A percentile compares a stretch with the other conserved stretches of the same genome.
phyloP scores from a whole-genome alignment of 2,329 filamentous ascomycete genomes.

The Drechslerella coelobrocha region DNA sequence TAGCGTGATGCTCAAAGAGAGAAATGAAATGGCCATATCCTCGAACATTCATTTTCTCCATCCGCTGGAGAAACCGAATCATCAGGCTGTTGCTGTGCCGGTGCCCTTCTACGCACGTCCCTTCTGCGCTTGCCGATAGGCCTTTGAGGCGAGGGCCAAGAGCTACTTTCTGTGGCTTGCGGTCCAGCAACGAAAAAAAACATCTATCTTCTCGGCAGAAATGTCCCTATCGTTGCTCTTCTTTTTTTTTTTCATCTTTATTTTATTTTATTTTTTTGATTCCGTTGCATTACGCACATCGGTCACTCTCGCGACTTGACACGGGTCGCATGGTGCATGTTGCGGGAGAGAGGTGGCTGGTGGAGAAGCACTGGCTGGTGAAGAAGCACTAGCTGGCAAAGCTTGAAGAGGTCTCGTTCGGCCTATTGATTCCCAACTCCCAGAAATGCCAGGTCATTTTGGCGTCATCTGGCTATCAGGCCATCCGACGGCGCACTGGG shows the following conservation, averaged over 20 bases:
- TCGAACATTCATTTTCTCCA: no score
- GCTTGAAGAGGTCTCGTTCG: constrained; percentile 28
- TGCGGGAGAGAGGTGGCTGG: constrained; percentile 1
- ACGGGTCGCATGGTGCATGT: neutral
- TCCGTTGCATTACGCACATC: constrained; percentile 3
- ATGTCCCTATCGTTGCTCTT: neutral
- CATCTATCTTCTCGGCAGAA: neutral
- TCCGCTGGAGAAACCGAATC: no score
- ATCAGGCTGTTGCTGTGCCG: no score
- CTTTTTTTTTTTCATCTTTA: no score
- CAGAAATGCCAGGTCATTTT: constrained; percentile 42
- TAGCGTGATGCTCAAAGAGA: constrained; percentile 11
- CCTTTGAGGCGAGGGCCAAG: no score
- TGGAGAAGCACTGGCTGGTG: constrained; percentile 3
- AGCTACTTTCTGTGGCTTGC: no score
- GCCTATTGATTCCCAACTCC: constrained; percentile 18
- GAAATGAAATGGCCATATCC: neutral
- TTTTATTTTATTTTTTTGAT: no score
- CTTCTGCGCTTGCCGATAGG: no score
- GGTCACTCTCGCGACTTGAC: neutral
- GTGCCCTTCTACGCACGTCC: no score
- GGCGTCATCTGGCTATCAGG: constrained; percentile 46
- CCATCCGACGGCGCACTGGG: constrained; percentile 22
- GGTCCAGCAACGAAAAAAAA: neutral
- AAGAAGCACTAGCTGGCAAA: constrained; percentile 7